Evolutionary conservation across 208 protist species (phyloP).

Genomic region (Leishmania turanica): DNA sequence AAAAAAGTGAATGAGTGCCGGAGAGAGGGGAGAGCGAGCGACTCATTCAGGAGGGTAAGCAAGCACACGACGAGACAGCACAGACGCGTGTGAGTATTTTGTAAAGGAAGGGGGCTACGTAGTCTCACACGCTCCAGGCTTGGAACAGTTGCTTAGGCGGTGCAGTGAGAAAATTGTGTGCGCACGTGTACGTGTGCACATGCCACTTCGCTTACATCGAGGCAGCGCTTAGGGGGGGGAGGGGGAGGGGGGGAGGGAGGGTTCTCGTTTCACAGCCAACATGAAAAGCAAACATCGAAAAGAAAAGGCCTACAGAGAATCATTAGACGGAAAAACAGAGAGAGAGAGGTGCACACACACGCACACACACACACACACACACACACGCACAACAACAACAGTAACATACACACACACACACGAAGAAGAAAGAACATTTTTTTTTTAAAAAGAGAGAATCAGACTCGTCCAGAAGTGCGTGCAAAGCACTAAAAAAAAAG

Average conservation of each 20-base stretch:
- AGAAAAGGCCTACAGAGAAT: background rate
- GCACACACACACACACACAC: background rate
- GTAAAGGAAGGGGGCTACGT: background rate
- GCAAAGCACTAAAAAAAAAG: too few species aligned
- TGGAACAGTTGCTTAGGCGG: background rate
- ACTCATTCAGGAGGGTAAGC: background rate
- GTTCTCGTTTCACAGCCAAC: background rate
- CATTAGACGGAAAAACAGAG: slow-evolving; percentile 11
- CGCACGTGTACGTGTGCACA: background rate
- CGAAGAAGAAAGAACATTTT: too few species aligned
- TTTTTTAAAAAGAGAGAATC: too few species aligned
- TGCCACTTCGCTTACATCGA: background rate
- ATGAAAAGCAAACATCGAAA: slow-evolving; percentile 10
- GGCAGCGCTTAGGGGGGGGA: background rate
- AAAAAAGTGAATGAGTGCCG: background rate
- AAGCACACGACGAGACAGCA: background rate
- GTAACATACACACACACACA: too few species aligned
- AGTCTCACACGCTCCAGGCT: background rate
- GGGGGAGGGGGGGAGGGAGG: too few species aligned
- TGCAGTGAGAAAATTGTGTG: background rate
- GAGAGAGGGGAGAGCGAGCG: background rate
- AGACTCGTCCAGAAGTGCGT: too few species aligned
- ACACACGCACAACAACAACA: background rate
- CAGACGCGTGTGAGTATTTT: background rate
- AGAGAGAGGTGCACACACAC: background rate